A percentile compares a stretch with the other conserved stretches of the same genome.
These are phyloP conservation scores for Erythrobasidium hasegawianum DNA, from an alignment of 1,284 basidiomycete genomes.

Conservation along the genomic window DNA sequence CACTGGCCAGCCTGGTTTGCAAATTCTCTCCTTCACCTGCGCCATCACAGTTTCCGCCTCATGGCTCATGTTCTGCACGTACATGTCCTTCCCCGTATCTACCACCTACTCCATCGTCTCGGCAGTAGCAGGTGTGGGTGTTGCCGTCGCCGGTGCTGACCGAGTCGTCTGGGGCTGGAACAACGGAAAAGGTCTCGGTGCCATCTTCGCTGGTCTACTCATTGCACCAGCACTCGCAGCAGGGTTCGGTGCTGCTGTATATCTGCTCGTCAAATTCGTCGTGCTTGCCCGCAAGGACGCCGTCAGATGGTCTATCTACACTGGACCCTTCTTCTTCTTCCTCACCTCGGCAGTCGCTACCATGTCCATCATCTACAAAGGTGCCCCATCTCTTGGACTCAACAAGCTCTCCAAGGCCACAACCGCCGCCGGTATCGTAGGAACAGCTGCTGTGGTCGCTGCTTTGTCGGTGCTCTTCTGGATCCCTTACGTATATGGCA, in stretches of 20 bases:
- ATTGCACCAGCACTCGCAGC: conserved; percentile 47
- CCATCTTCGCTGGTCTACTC: conserved; percentile 51
- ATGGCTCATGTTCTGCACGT: conserved; percentile 53
- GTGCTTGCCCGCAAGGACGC: conserved; percentile 51
- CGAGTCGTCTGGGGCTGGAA: conserved; percentile 56
- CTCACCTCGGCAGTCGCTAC: conserved; percentile 42
- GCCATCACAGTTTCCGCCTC: conserved; percentile 45
- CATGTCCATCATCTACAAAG: conserved; percentile 49
- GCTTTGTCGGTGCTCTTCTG: conserved; percentile 53
- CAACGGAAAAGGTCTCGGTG: conserved; percentile 51
- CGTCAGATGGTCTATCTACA: conserved; percentile 47
- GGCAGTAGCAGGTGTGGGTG: conserved; percentile 54
- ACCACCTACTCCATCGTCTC: conserved; percentile 54
- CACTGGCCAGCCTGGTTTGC: conserved; percentile 51
- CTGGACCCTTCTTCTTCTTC: conserved; percentile 53
- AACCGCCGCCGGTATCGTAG: conserved; percentile 52
- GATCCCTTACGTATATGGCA: conserved; percentile 54
- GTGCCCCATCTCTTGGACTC: conserved; percentile 53
- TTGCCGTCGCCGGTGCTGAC: conserved; percentile 51
- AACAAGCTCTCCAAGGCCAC: conserved; percentile 48
- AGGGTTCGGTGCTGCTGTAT: conserved; percentile 52
- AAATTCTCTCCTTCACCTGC: conserved; percentile 53
- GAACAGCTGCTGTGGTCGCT: conserved; percentile 51
- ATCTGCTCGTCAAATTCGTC: conserved; percentile 51
- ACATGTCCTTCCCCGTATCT: conserved; percentile 52